These are phyloP conservation scores for Zea luxurians DNA, from an alignment of 176 grass and related monocot species.

Conservation along the genomic window DNA sequence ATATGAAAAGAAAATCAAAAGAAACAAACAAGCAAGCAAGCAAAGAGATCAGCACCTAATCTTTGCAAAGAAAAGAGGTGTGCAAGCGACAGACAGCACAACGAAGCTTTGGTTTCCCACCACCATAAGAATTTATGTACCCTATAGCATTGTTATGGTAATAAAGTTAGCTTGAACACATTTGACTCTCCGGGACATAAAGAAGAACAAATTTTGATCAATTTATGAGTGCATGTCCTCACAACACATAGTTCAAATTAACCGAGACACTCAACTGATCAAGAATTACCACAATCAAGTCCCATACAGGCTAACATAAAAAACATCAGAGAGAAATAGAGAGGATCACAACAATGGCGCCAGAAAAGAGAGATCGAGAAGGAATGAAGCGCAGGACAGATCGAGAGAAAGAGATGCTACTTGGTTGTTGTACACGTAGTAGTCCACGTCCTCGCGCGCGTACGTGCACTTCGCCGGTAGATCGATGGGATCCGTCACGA, in stretches of 20 bases:
- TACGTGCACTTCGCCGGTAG: background rate
- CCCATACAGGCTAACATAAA: slow-evolving; percentile 43
- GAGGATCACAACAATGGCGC: slow-evolving; percentile 19
- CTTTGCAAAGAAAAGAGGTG: background rate
- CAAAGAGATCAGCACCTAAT: background rate
- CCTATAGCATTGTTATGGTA: background rate
- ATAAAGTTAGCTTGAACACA: background rate
- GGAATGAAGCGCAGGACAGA: background rate
- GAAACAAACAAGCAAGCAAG: background rate
- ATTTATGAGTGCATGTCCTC: slow-evolving; percentile 54
- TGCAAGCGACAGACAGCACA: background rate
- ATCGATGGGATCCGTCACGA: slow-evolving; percentile 1
- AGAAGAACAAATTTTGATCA: slow-evolving; percentile 36
- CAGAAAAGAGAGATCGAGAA: background rate
- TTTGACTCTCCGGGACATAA: slow-evolving; percentile 1
- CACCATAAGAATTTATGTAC: slow-evolving; percentile 15
- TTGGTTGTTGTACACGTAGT: slow-evolving; percentile 42
- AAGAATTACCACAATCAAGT: slow-evolving; percentile 42
- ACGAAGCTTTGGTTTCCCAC: background rate
- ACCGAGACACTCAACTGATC: slow-evolving; percentile 34
- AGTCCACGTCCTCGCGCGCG: slow-evolving; percentile 25
- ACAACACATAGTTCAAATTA: slow-evolving; percentile 32
- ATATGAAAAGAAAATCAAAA: slow-evolving; percentile 4
- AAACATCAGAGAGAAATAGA: slow-evolving; percentile 26
- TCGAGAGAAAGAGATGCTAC: slow-evolving; percentile 39